phyloP scores from a whole-genome alignment of 495 filamentous ascomycete genomes.

The Copromyces sp. region DNA sequence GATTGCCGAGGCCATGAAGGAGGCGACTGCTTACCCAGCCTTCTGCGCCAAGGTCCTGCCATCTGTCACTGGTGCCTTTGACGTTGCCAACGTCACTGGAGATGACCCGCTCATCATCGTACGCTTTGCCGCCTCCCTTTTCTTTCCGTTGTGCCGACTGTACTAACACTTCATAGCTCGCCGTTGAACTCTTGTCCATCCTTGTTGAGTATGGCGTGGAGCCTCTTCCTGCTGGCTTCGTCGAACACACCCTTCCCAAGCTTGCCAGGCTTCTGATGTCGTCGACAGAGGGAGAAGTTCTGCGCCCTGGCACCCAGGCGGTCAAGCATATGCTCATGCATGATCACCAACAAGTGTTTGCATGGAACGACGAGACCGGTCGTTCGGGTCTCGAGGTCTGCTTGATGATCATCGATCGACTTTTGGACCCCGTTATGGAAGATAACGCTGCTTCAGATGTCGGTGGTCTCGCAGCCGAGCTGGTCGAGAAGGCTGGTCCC shows the following conservation, averaged over 20 bases:
- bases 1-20: slow-evolving; percentile 49
- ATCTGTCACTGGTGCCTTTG: slow-evolving; percentile 77
- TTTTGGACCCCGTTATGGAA: slow-evolving; percentile 69
- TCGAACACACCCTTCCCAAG: slow-evolving; percentile 77
- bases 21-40: slow-evolving; percentile 57
- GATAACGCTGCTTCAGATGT: slow-evolving; percentile 94
- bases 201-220: slow-evolving; percentile 71
- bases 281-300: slow-evolving; percentile 71
- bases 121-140: slow-evolving; percentile 12
- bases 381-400: slow-evolving; percentile 82
- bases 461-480: slow-evolving; percentile 82
- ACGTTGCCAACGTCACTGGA: slow-evolving; percentile 72
- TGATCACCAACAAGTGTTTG: slow-evolving; percentile 77
- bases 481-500: slow-evolving; percentile 87
- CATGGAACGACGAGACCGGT: slow-evolving; percentile 63
- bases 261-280: slow-evolving; percentile 69
- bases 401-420: slow-evolving; percentile 85
- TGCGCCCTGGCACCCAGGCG: slow-evolving; percentile 76
- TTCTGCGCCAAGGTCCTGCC: slow-evolving; percentile 83
- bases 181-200: slow-evolving; percentile 71
- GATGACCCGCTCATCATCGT: slow-evolving; percentile 71
- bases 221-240: slow-evolving; percentile 78
- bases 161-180: slow-evolving; percentile 43
- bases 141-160: background rate
- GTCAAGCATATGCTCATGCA: slow-evolving; percentile 81